Base-by-base conservation (phyloP, 2,329 filamentous ascomycete genomes). In the Aureobasidium sp. region DNA sequence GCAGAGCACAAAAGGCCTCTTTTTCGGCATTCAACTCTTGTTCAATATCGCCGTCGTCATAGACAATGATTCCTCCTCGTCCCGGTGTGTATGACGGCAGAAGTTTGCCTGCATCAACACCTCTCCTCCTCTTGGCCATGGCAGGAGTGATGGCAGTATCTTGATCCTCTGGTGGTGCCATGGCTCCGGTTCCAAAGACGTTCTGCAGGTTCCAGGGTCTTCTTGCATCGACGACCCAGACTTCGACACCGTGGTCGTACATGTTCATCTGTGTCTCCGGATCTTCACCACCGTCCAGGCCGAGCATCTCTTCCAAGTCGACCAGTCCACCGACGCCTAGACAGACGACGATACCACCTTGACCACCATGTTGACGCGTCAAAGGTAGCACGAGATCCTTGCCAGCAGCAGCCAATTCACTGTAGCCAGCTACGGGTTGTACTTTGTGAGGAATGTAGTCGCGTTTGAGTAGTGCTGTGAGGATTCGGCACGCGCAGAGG, bases 391-490 rank as follows among this genome's bases (percentile, higher is more conserved):
- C 88, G 46, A 95, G 80, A 65, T 92, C 85, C 69, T 84, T 82
- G 47, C 92, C 92, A 23, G 87, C 87, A 67, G 84, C 86, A 69
- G 89, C 82, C 49, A 99, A 83, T 72, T 97, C 94, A 65, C 84
- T 86, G 84, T 96, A 97, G 60, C 94, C 94, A 21, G 90, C 85
- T 59, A 99, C 87, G 1, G 94, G 94, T 69, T 96, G 90, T 69
- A 97, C 96, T 75, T 96, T 97, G 78, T 97, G 93, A 15, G 88
- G 89, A 67, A 99, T 95, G 71, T 95, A 97, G 78, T 99, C 94
- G 79, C 93, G 88, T 76, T 95, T 96, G 63, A 99, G 81, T n/a
- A 99, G 81, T 54, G 88, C 83, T 2, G 93, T 95, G 50, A 99
- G 84, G 63, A 99, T 96, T 63, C 92, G 90, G 73, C 91, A 95